Base-by-base conservation (phyloP, 2,329 filamentous ascomycete genomes). In the Aspergillus tamarii region DNA sequence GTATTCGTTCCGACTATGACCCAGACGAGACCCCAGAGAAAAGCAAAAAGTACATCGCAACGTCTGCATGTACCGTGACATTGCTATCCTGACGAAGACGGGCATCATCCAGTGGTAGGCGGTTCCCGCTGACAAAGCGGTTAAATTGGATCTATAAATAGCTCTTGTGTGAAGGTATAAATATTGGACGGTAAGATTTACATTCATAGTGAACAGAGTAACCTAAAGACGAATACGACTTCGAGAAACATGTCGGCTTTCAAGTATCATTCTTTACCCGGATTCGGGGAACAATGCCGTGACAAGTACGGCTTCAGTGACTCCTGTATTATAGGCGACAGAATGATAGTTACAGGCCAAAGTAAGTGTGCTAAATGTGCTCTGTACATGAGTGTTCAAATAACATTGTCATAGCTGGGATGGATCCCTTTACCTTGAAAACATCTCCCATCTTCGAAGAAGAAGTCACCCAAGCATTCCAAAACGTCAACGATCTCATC, bases 181-280 rank as follows among this genome's bases (percentile, higher is more conserved):
- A 34, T 34, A 34, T 34, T 12, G 10, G 12, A 34, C 11, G 32
- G 11, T 32, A 11, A 11, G 11, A 0, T 34, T 10, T 34, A 12
- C 32, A 4, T 34, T 11, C 0, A 0, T 3, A 34, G 7, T 12
- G 1, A 12, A 34, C 1, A 34, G 0, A 34, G 2, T 0, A 34
- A 34, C 1, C 6, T 32, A 32, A 32, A 34, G 10, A n/a, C n/a
- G n/a, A 34, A 34, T 1, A 34, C 32, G 12, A 5, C 32, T 3
- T 34, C 32, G 1, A 5, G 10, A 11, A 23, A 45, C 8, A 45
- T 45, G 43, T n/a, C 43, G 7, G 5, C 43, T 7, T 45, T 45
- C 43, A 45, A 45, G 9, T 45, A 45, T 12, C 9, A 45, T 21
- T n/a, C 43, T n/a, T n/a, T 45, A 10, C n/a, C 43, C n/a, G 43